A percentile compares a stretch with the other conserved stretches of the same genome.
phyloP scores from a whole-genome alignment of 1,284 basidiomycete genomes.

The Golubevia pallescens region DNA sequence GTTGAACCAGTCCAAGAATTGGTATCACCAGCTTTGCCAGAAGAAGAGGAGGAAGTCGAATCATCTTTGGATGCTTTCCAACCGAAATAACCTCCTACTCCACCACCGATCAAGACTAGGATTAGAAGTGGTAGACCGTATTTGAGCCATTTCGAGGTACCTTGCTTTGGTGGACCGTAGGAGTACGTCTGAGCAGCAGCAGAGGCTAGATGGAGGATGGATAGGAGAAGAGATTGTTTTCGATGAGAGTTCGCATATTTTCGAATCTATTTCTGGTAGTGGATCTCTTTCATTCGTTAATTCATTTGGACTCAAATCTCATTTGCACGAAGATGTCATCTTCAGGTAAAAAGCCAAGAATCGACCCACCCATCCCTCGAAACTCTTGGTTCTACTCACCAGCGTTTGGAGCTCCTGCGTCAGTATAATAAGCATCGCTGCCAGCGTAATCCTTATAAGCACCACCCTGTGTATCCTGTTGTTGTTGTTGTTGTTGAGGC shows the following conservation, averaged over 20 bases:
- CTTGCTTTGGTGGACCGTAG: conserved; percentile 46
- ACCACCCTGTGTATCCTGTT: no score
- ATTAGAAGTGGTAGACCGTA: conserved; percentile 17
- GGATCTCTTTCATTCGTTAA: no score
- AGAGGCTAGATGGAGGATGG: conserved; percentile 27
- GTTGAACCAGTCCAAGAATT: background rate
- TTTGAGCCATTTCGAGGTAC: conserved; percentile 49
- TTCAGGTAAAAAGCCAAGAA: no score
- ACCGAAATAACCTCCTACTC: conserved; percentile 5
- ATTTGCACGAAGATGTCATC: no score
- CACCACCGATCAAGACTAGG: background rate
- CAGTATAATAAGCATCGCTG: no score
- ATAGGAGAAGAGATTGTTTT: background rate
- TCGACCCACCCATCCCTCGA: background rate
- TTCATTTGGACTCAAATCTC: no score
- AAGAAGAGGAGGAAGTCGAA: conserved; percentile 4
- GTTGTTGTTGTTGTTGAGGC: no score
- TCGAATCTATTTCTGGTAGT: no score
- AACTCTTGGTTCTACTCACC: no score
- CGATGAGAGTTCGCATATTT: no score
- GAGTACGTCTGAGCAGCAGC: conserved; percentile 39
- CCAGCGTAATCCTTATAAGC: no score
- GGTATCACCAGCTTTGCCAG: background rate
- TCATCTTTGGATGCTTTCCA: background rate
- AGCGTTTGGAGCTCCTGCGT: no score